Percentiles rank a stretch among this genome's conserved stretches.
phyloP scores from a whole-genome alignment of 1,139 yeast genomes.

The Candida sp. region DNA sequence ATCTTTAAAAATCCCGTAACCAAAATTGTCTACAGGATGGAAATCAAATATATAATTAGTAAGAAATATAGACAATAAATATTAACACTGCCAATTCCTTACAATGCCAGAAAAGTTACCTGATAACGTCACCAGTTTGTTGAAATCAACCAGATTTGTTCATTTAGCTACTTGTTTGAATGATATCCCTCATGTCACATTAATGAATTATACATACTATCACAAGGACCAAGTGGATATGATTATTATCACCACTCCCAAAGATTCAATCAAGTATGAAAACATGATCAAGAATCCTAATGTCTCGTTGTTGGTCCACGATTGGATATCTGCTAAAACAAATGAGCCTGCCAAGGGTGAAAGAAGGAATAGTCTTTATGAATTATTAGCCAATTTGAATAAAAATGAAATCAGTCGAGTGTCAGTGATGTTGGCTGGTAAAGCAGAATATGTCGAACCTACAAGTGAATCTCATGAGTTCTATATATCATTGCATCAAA shows the following conservation, averaged over 20 bases:
- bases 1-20: too few species aligned
- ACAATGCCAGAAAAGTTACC: constrained; percentile 39
- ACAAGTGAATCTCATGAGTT: constrained; percentile 38
- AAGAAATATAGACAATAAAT: too few species aligned
- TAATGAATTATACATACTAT: constrained; percentile 82
- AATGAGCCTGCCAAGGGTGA: constrained; percentile 12
- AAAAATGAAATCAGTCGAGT: constrained; percentile 73
- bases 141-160: constrained; percentile 61
- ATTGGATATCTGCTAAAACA: constrained; percentile 68
- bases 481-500: constrained; percentile 58
- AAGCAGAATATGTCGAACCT: constrained; percentile 52
- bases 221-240: constrained; percentile 36
- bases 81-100: neutral
- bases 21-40: neutral
- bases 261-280: constrained; percentile 63
- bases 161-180: constrained; percentile 78
- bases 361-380: constrained; percentile 48
- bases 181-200: constrained; percentile 74
- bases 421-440: constrained; percentile 75
- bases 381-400: constrained; percentile 67
- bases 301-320: constrained; percentile 81
- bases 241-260: constrained; percentile 69
- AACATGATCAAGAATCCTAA: constrained; percentile 67
- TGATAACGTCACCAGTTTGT: constrained; percentile 48
- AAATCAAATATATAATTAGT: neutral